Percentiles rank a stretch among this genome's conserved stretches.
Evolutionary conservation across 1,284 basidiomycete species (phyloP).

Genomic region (Ceratobasidium sp.): DNA sequence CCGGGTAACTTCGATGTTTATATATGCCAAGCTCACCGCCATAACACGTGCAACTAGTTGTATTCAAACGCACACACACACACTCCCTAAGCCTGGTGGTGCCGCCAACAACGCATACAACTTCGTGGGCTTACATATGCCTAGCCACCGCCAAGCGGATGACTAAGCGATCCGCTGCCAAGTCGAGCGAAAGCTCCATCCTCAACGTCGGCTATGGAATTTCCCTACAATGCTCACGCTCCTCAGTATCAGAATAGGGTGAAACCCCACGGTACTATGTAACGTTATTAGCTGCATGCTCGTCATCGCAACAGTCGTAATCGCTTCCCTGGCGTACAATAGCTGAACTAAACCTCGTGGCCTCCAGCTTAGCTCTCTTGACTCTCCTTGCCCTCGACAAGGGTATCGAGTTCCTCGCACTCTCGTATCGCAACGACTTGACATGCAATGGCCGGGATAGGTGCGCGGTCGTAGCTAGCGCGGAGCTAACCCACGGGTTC

Average conservation of each 20-base stretch:
- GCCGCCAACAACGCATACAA: background rate
- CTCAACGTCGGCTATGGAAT: conserved; percentile 3
- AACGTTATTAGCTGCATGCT: background rate
- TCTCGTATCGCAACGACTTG: conserved; percentile 50
- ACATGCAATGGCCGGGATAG: conserved; percentile 57
- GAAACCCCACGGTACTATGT: conserved; percentile 4
- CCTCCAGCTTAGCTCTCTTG: conserved; percentile 57
- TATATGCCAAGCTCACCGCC: no score
- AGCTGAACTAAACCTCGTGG: conserved; percentile 60
- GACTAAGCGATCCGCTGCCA: conserved; percentile 13
- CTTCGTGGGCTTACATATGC: no score
- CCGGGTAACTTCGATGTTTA: no score
- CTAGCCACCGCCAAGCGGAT: background rate
- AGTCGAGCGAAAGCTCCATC: background rate
- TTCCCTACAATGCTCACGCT: background rate
- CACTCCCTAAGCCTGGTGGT: conserved; percentile 10
- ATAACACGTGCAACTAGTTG: no score
- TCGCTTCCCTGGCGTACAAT: conserved; percentile 52
- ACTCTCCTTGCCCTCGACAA: conserved; percentile 62
- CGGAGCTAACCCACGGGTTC: conserved; percentile 61
- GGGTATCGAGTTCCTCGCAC: conserved; percentile 60
- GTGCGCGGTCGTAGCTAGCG: conserved; percentile 57
- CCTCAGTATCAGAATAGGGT: conserved; percentile 35
- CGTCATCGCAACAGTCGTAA: background rate
- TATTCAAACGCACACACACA: no score